phyloP scores from a whole-genome alignment of 169 alveolate species.

The Eimeria zaria region DNA sequence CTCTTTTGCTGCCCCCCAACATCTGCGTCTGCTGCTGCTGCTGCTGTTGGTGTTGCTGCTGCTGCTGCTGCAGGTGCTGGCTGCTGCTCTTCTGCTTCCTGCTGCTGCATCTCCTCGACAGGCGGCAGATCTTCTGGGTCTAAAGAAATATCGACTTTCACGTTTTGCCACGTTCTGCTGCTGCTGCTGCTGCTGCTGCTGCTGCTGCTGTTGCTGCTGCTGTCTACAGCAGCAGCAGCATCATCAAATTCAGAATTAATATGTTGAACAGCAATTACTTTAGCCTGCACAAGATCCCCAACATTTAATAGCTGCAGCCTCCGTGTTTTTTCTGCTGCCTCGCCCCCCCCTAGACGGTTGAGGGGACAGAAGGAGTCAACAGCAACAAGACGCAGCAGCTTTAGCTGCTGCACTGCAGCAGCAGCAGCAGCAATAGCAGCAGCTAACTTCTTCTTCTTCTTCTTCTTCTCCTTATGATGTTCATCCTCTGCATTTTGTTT shows the following conservation, averaged over 20 bases:
- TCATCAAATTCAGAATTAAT: neutral
- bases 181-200: constrained; percentile 44
- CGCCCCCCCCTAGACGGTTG: constrained; percentile 13
- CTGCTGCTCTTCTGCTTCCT: no score
- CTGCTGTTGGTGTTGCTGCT: constrained; percentile 3
- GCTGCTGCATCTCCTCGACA: neutral
- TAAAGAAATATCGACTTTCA: neutral
- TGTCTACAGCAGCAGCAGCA: neutral
- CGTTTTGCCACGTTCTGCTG: neutral
- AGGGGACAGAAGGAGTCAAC: constrained; percentile 46
- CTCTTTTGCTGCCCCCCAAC: neutral
- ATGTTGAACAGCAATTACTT: constrained; percentile 13
- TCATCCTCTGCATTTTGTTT: neutral
- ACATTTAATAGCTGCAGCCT: constrained; percentile 18
- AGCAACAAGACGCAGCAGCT: neutral
- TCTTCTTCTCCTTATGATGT: neutral
- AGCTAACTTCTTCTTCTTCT: neutral
- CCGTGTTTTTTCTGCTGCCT: neutral
- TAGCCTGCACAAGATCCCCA: constrained; percentile 65
- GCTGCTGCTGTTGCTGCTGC: neutral
- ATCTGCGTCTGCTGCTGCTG: neutral
- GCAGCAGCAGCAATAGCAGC: constrained; percentile 26
- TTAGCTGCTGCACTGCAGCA: constrained; percentile 31
- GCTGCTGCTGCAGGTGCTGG: no score
- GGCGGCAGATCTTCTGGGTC: constrained; percentile 21